Evolutionary conservation across 352 stramenopile species (phyloP).

Genomic region (Phytophthora sojae): DNA sequence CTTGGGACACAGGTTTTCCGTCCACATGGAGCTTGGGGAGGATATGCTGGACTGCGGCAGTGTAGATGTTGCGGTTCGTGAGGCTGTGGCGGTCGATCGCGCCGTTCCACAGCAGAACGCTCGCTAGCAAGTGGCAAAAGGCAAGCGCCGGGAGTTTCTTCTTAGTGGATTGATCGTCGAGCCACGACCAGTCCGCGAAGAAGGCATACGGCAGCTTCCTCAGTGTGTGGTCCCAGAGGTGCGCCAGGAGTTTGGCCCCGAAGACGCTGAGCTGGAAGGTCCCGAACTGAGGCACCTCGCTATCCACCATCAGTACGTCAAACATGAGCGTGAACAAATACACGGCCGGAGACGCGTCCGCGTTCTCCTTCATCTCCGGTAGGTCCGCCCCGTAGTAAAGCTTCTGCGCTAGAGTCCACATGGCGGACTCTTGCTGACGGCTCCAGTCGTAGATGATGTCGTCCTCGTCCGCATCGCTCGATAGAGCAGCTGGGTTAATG

Average conservation of each 20-base stretch:
- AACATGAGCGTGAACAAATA: constrained; percentile 68
- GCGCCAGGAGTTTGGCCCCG: constrained; percentile 44
- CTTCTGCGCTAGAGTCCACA: constrained; percentile 35
- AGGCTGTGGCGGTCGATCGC: constrained; percentile 36
- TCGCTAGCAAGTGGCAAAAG: constrained; percentile 60
- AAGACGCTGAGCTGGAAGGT: constrained; percentile 57
- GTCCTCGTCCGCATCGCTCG: constrained; percentile 23
- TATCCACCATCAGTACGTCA: constrained; percentile 42
- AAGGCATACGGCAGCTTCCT: constrained; percentile 63
- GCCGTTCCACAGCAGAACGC: constrained; percentile 57
- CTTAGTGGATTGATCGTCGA: constrained; percentile 56
- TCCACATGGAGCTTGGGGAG: constrained; percentile 33
- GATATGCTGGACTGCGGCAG: constrained; percentile 33
- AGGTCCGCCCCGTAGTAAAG: constrained; percentile 32
- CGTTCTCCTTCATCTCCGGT: constrained; percentile 30
- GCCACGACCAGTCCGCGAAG: constrained; percentile 75
- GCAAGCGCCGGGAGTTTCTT: constrained; percentile 50
- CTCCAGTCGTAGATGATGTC: constrained; percentile 39
- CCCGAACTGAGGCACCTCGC: constrained; percentile 30
- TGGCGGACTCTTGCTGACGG: constrained; percentile 37
- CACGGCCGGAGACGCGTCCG: constrained; percentile 44
- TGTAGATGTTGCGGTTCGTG: constrained; percentile 39
- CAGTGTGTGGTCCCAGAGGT: constrained; percentile 58
- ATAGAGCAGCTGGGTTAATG: constrained; percentile 37
- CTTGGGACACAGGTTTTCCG: constrained; percentile 14